Evolutionary conservation across 805 yeast species (phyloP), one percentile per base, ranked within the genome.

Genomic region (Kuraishia hungarica): DNA sequence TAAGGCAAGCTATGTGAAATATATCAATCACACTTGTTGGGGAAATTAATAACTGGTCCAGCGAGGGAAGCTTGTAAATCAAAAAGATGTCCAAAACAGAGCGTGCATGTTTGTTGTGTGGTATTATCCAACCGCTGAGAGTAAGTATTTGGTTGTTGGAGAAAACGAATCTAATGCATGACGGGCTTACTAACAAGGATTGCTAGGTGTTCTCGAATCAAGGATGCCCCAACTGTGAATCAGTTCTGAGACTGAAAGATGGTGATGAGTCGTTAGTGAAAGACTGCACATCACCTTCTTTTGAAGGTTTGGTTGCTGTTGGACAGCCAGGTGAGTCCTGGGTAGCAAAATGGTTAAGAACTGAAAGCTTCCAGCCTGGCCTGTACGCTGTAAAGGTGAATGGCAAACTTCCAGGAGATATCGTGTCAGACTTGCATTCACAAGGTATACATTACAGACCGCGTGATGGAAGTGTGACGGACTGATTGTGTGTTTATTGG

Each of bases 201-300:
- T 24, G 28, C 26, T 17, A 73, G 79, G 79, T 78, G 64, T 94
- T 94, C 68, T 82, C 87, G 52, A 84, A 84, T 56, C 82, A 82
- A 20, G 98, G 98, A 6, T 93, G 99, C 71, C 98, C 99, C 15
- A 93, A 93, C 76, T 93, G 99, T 73, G 98, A 90, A 64, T 84
- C 92, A 54, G 82, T 93, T 28, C 78, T 93, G 64, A 91, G 87
- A 61, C 83, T 79, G 64, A 80, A 78, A 51, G 86, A 83, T 64
- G 85, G 85, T 57, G 97, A 94, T 64, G 96, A 91, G 53, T 83
- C 87, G 20, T 81, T 89, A 43, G 87, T 88, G 53, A 87, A 85
- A 66, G 97, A 91, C 65, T 90, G 97, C 69, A 94, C 98, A 5
- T 90, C 97, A 20, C 98, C 98, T 47, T 83, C 97, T 0, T 93